phyloP scores from a whole-genome alignment of 331 rosid species.

The Rosa hybrid region DNA sequence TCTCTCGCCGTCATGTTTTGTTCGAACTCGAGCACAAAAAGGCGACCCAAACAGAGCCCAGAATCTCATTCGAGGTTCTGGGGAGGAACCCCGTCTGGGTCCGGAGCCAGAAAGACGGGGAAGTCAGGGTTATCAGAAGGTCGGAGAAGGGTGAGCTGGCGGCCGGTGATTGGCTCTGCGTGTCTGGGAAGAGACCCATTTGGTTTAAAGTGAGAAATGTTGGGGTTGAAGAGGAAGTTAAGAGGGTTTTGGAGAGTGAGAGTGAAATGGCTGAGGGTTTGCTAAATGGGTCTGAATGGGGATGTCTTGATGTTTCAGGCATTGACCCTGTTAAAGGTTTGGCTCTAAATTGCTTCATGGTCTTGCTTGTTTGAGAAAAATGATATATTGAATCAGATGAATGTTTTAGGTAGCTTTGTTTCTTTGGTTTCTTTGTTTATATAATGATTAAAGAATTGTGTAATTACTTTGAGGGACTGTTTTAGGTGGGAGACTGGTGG shows the following conservation, averaged over 20 bases:
- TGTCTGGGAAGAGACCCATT: slow-evolving; percentile 49
- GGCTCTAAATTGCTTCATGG: not conserved
- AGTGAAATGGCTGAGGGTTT: slow-evolving; percentile 26
- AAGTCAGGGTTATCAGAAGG: slow-evolving; percentile 45
- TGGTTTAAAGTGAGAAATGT: slow-evolving; percentile 56
- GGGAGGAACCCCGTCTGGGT: slow-evolving; percentile 89
- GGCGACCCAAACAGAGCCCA: slow-evolving; percentile 20
- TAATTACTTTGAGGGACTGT: not conserved
- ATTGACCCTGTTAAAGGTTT: slow-evolving; percentile 82
- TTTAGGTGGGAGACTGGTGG: not conserved
- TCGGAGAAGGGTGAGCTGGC: slow-evolving; percentile 60
- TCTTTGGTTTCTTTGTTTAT: not conserved
- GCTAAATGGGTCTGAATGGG: slow-evolving; percentile 32
- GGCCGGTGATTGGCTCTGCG: slow-evolving; percentile 66
- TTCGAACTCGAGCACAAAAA: slow-evolving; percentile 30
- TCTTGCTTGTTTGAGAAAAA: slow-evolving; percentile 16
- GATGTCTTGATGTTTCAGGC: slow-evolving; percentile 47
- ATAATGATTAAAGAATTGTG: not conserved
- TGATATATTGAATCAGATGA: not conserved
- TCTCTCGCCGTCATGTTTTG: slow-evolving; percentile 69
- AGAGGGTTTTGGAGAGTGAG: slow-evolving; percentile 18
- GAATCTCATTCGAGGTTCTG: slow-evolving; percentile 65
- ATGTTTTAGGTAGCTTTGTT: not conserved
- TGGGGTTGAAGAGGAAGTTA: slow-evolving; percentile 22
- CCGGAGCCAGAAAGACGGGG: slow-evolving; percentile 27